Conservation (phyloP, 2,329 filamentous ascomycete species). For the Geoglossum cookeanum region DNA sequence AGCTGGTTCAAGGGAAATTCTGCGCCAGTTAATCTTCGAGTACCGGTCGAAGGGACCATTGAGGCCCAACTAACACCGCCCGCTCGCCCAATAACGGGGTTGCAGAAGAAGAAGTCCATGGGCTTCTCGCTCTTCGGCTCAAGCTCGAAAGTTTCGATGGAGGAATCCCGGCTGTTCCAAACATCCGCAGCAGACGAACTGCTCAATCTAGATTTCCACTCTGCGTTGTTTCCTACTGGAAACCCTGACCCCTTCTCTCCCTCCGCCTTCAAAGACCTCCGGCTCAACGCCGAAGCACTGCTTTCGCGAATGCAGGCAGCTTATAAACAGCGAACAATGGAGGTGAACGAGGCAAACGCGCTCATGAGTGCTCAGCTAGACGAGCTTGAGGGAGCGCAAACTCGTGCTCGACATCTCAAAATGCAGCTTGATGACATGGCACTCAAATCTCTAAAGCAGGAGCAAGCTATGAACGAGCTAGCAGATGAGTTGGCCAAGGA, state of each 20-base stretch:
- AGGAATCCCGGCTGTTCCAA: slow-evolving; percentile 8
- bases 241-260: slow-evolving; percentile 29
- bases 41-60: neutral
- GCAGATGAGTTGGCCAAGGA: slow-evolving; percentile 28
- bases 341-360: slow-evolving; percentile 30
- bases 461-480: slow-evolving; percentile 33
- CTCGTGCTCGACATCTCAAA: slow-evolving; percentile 36
- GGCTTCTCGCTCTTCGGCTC: slow-evolving; percentile 8
- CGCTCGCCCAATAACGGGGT: slow-evolving; percentile 19
- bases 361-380: slow-evolving; percentile 39
- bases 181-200: slow-evolving; percentile 30
- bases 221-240: slow-evolving; percentile 33
- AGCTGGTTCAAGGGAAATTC: slow-evolving; percentile 35
- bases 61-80: slow-evolving; percentile 19
- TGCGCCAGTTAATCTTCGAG: slow-evolving; percentile 27
- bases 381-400: slow-evolving; percentile 40
- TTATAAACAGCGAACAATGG: slow-evolving; percentile 32
- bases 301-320: slow-evolving; percentile 35
- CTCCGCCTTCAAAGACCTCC: slow-evolving; percentile 35
- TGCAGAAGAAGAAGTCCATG: slow-evolving; percentile 12
- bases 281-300: slow-evolving; percentile 34
- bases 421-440: slow-evolving; percentile 42
- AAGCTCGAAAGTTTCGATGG: slow-evolving; percentile 15
- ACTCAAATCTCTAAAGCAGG: slow-evolving; percentile 33
- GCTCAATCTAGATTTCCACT: slow-evolving; percentile 33